These are phyloP conservation scores for Isatis tinctoria DNA, from an alignment of 345 rosid genomes.

Conservation along the genomic window DNA sequence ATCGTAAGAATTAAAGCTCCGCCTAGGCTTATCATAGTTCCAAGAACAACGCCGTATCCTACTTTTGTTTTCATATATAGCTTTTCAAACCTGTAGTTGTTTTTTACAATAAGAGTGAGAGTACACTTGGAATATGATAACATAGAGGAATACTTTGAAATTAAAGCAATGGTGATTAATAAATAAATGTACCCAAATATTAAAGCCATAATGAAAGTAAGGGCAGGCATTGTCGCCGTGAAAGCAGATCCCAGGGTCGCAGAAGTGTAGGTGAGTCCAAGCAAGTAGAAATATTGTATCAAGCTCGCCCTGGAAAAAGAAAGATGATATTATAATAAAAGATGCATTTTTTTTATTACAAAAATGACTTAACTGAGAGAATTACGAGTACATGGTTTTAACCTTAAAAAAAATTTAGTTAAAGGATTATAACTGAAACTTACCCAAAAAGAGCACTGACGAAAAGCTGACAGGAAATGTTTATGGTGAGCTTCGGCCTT, in stretches of 20 bases:
- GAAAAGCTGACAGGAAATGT: slow-evolving; percentile 50
- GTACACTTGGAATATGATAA: neutral
- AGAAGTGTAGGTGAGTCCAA: slow-evolving; percentile 64
- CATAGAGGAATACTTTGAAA: neutral
- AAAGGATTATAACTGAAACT: neutral
- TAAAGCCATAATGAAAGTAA: slow-evolving; percentile 61
- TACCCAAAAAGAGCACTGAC: slow-evolving; percentile 24
- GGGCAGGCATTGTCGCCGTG: slow-evolving; percentile 48
- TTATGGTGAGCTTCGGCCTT: slow-evolving; percentile 59
- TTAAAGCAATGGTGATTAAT: neutral
- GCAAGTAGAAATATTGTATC: slow-evolving; percentile 50
- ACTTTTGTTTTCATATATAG: slow-evolving; percentile 36
- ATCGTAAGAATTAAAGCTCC: slow-evolving; percentile 52
- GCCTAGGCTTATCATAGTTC: slow-evolving; percentile 45
- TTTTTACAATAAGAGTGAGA: neutral
- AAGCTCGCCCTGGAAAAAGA: slow-evolving; percentile 49
- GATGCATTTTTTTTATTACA: neutral
- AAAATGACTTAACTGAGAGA: no score
- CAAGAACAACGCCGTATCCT: slow-evolving; percentile 40
- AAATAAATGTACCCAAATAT: slow-evolving; percentile 45
- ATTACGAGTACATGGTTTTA: no score
- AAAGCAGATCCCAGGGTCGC: slow-evolving; percentile 60
- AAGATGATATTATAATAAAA: neutral
- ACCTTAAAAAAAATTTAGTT: neutral
- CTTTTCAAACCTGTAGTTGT: slow-evolving; percentile 41